Conservation (phyloP, 2,329 filamentous ascomycete species). For the Colletotrichum cordylinicola region DNA sequence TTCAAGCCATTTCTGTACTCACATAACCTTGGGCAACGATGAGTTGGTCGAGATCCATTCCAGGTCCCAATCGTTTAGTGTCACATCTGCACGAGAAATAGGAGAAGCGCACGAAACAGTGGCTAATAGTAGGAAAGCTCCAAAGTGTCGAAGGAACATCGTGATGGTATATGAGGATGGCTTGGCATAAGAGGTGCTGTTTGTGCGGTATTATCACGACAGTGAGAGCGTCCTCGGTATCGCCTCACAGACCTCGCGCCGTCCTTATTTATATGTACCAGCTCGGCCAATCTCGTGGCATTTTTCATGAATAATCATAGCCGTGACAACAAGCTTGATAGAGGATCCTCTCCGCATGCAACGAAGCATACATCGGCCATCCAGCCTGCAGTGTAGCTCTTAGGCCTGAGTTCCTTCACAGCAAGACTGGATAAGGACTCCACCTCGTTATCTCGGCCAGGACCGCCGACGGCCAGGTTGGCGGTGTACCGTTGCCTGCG, state of each 20-base stretch:
- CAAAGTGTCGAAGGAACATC: neutral
- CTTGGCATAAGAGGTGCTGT: neutral
- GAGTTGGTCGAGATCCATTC: constrained; percentile 30
- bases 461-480: neutral
- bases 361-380: neutral
- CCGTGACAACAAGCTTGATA: neutral
- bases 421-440: neutral
- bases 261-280: neutral
- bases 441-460: neutral
- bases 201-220: neutral
- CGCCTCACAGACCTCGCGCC: neutral
- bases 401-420: neutral
- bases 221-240: neutral
- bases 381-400: neutral
- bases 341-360: neutral
- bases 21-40: constrained; percentile 32
- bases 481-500: neutral
- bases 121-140: neutral
- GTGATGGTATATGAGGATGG: neutral
- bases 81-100: neutral
- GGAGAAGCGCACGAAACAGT: neutral
- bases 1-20: neutral
- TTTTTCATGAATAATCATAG: neutral
- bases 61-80: constrained; percentile 1
- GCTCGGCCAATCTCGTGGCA: neutral